phyloP scores from a whole-genome alignment of 2,329 filamentous ascomycete species.

The Aspergillus bombycis region DNA sequence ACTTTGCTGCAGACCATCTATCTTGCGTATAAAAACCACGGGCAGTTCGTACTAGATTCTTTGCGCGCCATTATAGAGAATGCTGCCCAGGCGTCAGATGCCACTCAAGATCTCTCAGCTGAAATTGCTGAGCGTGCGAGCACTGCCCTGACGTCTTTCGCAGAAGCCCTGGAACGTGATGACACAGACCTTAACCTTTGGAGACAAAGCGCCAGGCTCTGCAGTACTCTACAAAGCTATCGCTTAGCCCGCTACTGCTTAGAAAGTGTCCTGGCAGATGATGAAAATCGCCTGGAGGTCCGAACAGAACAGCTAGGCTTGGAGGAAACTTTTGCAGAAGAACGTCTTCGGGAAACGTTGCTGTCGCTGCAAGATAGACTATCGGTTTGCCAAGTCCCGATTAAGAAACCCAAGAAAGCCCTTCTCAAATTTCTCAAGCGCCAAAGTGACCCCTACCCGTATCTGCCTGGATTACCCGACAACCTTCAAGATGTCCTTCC shows the following conservation, averaged over 20 bases:
- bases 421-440: constrained; percentile 57
- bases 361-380: constrained; percentile 57
- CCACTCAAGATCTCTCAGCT: constrained; percentile 16
- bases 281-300: constrained; percentile 59
- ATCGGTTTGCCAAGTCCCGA: constrained; percentile 55
- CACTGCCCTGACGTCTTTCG: constrained; percentile 57
- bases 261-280: constrained; percentile 65
- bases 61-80: constrained; percentile 57
- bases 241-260: constrained; percentile 64
- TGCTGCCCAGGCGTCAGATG: constrained; percentile 19
- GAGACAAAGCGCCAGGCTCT: constrained; percentile 63
- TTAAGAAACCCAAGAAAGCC: constrained; percentile 54
- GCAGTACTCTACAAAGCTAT: constrained; percentile 59
- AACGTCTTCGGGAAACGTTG: constrained; percentile 55
- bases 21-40: constrained; percentile 92
- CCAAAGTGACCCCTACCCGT: constrained; percentile 58
- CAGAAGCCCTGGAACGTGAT: constrained; percentile 66
- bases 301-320: constrained; percentile 61
- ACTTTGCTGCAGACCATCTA: constrained; percentile 88
- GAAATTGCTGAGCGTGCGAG: constrained; percentile 41
- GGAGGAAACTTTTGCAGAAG: constrained; percentile 57
- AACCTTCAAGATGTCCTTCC: constrained; percentile 33
- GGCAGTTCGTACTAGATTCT: constrained; percentile 83
- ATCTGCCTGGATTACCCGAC: constrained; percentile 42
- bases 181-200: constrained; percentile 67